phyloP scores from a whole-genome alignment of 768 basidiomycete genomes.

The Paxillus involutus region DNA sequence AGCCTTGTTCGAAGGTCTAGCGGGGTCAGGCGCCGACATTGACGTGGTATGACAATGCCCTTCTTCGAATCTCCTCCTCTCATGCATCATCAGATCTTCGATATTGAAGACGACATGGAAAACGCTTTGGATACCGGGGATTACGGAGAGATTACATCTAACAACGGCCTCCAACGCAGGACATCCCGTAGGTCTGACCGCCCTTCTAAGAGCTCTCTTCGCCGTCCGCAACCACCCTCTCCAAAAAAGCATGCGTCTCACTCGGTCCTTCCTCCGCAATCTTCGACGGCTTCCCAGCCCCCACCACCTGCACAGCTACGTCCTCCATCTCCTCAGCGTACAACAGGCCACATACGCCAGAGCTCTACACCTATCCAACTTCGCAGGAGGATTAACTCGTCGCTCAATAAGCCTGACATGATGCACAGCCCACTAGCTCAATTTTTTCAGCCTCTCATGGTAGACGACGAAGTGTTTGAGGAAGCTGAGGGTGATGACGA shows the following conservation, averaged over 20 bases:
- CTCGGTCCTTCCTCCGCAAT: constrained; percentile 1
- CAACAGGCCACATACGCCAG: constrained; percentile 11
- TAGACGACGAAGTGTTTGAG: constrained; percentile 46
- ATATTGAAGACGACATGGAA: constrained; percentile 66
- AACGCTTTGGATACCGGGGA: constrained; percentile 57
- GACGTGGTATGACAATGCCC: constrained; percentile 52
- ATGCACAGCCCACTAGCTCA: constrained; percentile 64
- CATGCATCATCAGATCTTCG: constrained; percentile 58
- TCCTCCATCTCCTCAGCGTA: constrained; percentile 9
- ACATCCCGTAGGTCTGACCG: constrained; percentile 32
- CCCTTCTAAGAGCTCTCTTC: constrained; percentile 31
- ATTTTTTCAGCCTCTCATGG: constrained; percentile 64
- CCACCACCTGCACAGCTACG: neutral
- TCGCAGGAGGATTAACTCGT: constrained; percentile 21
- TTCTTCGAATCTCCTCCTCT: neutral
- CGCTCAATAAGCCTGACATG: constrained; percentile 19
- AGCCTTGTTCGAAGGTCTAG: constrained; percentile 81
- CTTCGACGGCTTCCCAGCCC: neutral
- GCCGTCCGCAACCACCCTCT: constrained; percentile 15
- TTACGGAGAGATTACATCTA: constrained; percentile 19
- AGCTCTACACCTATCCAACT: constrained; percentile 12
- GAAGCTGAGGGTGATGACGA: constrained; percentile 27
- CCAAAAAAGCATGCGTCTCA: constrained; percentile 18
- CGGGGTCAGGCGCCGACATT: constrained; percentile 72
- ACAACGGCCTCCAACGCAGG: constrained; percentile 24